phyloP scores from a whole-genome alignment of 768 basidiomycete genomes.

The Chiua virens region DNA sequence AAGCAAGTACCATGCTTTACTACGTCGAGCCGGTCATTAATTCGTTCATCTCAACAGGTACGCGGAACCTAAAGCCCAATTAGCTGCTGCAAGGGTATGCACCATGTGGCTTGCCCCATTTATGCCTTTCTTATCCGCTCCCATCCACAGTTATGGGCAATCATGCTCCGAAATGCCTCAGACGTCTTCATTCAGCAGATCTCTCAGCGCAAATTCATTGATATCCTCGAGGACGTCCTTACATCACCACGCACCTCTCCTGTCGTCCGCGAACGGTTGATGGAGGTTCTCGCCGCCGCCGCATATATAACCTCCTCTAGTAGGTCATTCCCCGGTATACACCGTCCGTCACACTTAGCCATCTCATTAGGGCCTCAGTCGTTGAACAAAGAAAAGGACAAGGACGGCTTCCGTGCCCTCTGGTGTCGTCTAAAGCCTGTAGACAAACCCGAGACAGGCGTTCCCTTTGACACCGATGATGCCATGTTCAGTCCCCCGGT shows the following conservation, averaged over 20 bases:
- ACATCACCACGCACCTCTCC: slow-evolving; percentile 63
- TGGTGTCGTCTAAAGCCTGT: slow-evolving; percentile 81
- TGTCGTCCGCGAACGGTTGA: slow-evolving; percentile 75
- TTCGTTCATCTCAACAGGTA: slow-evolving; percentile 43
- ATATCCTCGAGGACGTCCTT: slow-evolving; percentile 75
- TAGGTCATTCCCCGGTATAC: slow-evolving; percentile 4
- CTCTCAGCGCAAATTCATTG: slow-evolving; percentile 73
- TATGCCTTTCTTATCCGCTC: neutral
- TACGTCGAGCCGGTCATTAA: slow-evolving; percentile 10
- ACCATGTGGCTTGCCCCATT: neutral
- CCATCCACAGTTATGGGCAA: slow-evolving; percentile 71
- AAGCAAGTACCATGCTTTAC: slow-evolving; percentile 48
- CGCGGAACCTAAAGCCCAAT: slow-evolving; percentile 71
- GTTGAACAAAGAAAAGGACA: slow-evolving; percentile 31
- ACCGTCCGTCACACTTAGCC: neutral
- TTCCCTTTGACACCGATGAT: slow-evolving; percentile 78
- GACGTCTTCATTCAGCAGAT: slow-evolving; percentile 71
- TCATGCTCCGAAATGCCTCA: slow-evolving; percentile 82
- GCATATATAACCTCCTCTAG: slow-evolving; percentile 48
- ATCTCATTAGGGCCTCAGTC: slow-evolving; percentile 17
- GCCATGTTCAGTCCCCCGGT: slow-evolving; percentile 74
- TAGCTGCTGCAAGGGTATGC: slow-evolving; percentile 74
- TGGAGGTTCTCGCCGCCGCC: slow-evolving; percentile 82
- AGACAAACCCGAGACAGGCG: slow-evolving; percentile 82
- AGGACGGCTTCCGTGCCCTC: slow-evolving; percentile 62